Evolutionary conservation across 2,329 filamentous ascomycete species (phyloP), one percentile per base, ranked within the genome.

Genomic region (Pseudogymnoascus verrucosus): DNA sequence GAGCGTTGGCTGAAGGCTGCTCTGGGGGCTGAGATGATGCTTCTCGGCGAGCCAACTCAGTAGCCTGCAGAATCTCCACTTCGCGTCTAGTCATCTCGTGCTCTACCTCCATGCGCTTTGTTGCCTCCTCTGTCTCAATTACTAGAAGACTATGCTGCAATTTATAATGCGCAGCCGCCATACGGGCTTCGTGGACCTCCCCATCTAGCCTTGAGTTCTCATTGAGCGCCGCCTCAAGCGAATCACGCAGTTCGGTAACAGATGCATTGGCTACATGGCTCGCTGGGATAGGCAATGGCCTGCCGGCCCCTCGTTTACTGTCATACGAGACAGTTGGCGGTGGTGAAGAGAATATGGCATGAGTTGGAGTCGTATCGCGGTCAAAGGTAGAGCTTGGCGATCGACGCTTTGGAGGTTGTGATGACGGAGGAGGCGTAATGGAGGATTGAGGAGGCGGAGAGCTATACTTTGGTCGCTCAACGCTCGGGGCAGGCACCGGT

Each of bases 21-120:
- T 81, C 78, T 31, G 59, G 36, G 7, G 39, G 34, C 19, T 78
- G 79, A 28, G 44, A 61, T 19, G 68, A 61, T 5, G 77, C 76
- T 3, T 82, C 82, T 65, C 88, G 85, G 61, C 83, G 84, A 61
- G 85, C 84, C 72, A 89, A 84, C 71, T 95, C 89, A 12, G 87
- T 86, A 66, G 83, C 82, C 65, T 92, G 89, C 28, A 97, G 79
- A 11, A 93, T 90, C 66, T 96, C 90, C 19, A 96, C 89, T 75
- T 97, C 92, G 21, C 89, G 84, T 66, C 91, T 85, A n/a, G 89
- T 89, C 84, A 97, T 93, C 68, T 95, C 90, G 70, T 96, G 89
- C 75, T 97, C 93, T 4, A 97, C 93, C 37, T 88, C 89, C 68
- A 93, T 91, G 26, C 92, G 87, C 75, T 96, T 93, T 8, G 91